Base-by-base conservation (phyloP, 2,329 filamentous ascomycete species). In the Fusarium sp. region DNA sequence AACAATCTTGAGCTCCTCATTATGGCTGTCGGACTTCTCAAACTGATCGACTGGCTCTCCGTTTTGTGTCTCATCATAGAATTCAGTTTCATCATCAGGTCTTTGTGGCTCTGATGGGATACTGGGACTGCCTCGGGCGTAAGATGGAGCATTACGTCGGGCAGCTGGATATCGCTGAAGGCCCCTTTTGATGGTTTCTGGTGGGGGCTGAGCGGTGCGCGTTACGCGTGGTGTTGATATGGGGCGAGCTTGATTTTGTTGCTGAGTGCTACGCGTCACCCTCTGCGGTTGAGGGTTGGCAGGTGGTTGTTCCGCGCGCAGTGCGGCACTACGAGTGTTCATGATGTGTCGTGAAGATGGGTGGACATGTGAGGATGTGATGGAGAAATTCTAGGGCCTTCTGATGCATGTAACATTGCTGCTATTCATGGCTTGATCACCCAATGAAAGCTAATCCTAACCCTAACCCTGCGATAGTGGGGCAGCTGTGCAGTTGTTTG, bases 41-140 rank as follows among this genome's bases (percentile, higher is more conserved):
- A n/a, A 38, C 19, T 65, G 56, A 33, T 53, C 52, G 9, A 15
- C 49, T 21, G 48, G 44, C 15, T 61, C 39, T 23, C 57, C 49
- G n/a, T 39, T 33, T 25, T 63, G 57, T 17, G 45, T 27, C 13
- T 29, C 57, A 4, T 67, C 66, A 25, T 21, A 45, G n/a, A 49
- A 47, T 17, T 67, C 63, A 14, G 65, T 65, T 17, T 63, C 66
- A 44, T 71, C 72, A 21, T 65, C 71, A 39, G 53, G 56, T 36
- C 49, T 61, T 13, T 44, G 44, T 17, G 66, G 64, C 19, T 54
- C 33, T 9, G 55, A 44, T 32, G 55, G 31, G 15, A 60, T 60
- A 45, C 64, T 69, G 9, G 59, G 61, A 9, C 68, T 59, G 46
- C 63, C 68, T 14, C 37, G 57, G 13, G 53, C 53, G 25, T 53